Base-by-base conservation (phyloP, 306 rosid genomes). In the Lotus japonicus region DNA sequence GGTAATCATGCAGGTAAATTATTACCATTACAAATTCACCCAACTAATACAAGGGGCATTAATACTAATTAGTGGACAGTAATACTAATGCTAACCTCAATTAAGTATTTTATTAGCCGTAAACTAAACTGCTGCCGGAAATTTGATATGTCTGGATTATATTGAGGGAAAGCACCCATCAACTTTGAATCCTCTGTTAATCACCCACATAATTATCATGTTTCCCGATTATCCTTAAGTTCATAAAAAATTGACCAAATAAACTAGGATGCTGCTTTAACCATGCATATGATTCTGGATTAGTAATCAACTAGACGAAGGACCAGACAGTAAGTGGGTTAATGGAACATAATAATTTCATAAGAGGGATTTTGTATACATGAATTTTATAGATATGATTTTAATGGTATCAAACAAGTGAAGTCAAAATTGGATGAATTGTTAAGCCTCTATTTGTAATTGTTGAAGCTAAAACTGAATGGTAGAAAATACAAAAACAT, bases 1-100 rank as follows among this genome's bases (percentile, higher is more conserved):
- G 79, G 80, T 94, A 74, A 97, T 94, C 64, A 94, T 94, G 99
- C 99, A 90, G 96, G 99, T 85, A 64, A n/a, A n/a, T n/a, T 41
- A 15, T 62, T 46, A 59, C 48, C 55, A 13, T 69, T 68, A 61
- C 57, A 50, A 65, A 60, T 16, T 69, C 56, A 58, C 26, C 49
- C 28, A 21, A 63, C 23, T 13, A 9, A 18, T 33, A 35, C 23
- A 54, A 45, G 49, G 51, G 9, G 19, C 28, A 3, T 28, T 56
- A 50, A 14, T 52, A 16, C 42, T 59, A 12, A 6, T 66, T 58
- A 12, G 17, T 36, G 21, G 7, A 41, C 42, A 33, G 12, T 36
- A 64, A 42, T 17, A 28, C 16, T 26, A 52, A 52, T 15, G 26
- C 16, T 41, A 59, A 5, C 15, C 39, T 57, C 6, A 13, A 48